phyloP scores from a whole-genome alignment of 2,329 filamentous ascomycete genomes.

The Aspergillus glaucus region DNA sequence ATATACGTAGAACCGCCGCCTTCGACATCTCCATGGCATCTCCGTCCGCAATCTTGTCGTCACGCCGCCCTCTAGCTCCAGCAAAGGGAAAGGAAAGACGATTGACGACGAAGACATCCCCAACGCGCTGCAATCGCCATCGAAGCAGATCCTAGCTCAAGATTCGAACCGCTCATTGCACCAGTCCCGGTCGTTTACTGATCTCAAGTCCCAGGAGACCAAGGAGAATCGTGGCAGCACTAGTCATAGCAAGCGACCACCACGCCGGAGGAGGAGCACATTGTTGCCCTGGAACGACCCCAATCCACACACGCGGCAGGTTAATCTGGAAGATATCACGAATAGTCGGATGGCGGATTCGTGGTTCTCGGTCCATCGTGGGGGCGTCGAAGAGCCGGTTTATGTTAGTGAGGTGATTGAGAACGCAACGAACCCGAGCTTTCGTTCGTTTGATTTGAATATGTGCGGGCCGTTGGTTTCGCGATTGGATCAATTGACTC shows the following conservation, averaged over 20 bases:
- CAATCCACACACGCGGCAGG: constrained; percentile 59
- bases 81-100: constrained; percentile 51
- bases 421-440: constrained; percentile 84
- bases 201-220: constrained; percentile 36
- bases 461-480: constrained; percentile 58
- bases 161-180: constrained; percentile 44
- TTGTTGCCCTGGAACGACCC: constrained; percentile 58
- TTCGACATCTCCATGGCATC: constrained; percentile 81
- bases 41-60: constrained; percentile 81
- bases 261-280: constrained; percentile 50
- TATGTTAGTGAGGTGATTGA: constrained; percentile 81
- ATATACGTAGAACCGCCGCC: constrained; percentile 65
- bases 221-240: constrained; percentile 11
- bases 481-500: constrained; percentile 56
- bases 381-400: constrained; percentile 62
- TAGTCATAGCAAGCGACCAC: constrained; percentile 13
- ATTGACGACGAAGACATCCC: constrained; percentile 72
- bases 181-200: constrained; percentile 56
- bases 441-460: constrained; percentile 73
- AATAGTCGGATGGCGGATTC: constrained; percentile 71
- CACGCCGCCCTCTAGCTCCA: constrained; percentile 41
- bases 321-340: constrained; percentile 66
- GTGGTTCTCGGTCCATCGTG: constrained; percentile 78
- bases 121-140: constrained; percentile 58
- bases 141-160: constrained; percentile 61